Conservation (phyloP, 2,329 filamentous ascomycete genomes). For the Arthrobotrys sinensis region DNA sequence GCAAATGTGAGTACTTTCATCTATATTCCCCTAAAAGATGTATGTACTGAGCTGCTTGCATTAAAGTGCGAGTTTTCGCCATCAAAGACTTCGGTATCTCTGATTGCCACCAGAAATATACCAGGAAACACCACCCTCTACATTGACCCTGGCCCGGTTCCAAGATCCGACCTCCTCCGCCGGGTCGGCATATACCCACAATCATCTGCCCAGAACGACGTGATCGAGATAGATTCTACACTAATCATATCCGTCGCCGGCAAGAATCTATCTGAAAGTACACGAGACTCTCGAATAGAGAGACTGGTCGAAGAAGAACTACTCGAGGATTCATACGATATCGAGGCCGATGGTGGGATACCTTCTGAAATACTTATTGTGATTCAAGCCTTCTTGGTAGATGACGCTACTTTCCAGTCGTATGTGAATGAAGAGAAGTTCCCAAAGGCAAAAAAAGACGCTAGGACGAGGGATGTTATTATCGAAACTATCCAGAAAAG, state of each 20-base stretch:
- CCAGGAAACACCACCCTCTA: slow-evolving; percentile 81
- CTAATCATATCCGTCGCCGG: slow-evolving; percentile 69
- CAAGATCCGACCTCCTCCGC: slow-evolving; percentile 84
- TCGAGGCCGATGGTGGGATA: slow-evolving; percentile 70
- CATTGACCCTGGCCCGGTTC: slow-evolving; percentile 90
- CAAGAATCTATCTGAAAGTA: slow-evolving; percentile 64
- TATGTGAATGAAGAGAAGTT: slow-evolving; percentile 44
- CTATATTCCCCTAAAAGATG: too few relatives aligned
- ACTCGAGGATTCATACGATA: slow-evolving; percentile 81
- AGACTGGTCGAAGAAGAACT: slow-evolving; percentile 69
- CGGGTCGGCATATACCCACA: slow-evolving; percentile 89
- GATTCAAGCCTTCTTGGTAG: slow-evolving; percentile 48
- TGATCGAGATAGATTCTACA: slow-evolving; percentile 81
- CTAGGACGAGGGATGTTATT: slow-evolving; percentile 64
- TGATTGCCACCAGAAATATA: slow-evolving; percentile 80
- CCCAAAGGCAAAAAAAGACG: slow-evolving; percentile 58
- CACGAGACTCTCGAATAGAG: slow-evolving; percentile 68
- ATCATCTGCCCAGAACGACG: slow-evolving; percentile 83
- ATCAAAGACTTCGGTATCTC: slow-evolving; percentile 75
- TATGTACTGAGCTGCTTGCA: background rate
- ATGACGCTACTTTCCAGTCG: slow-evolving; percentile 45
- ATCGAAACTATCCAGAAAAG: slow-evolving; percentile 66
- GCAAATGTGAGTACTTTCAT: slow-evolving; percentile 77
- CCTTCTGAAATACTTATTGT: slow-evolving; percentile 50
- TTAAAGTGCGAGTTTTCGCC: slow-evolving; percentile 50